phyloP scores from a whole-genome alignment of 768 basidiomycete genomes.

The Leccinum sublutescens region DNA sequence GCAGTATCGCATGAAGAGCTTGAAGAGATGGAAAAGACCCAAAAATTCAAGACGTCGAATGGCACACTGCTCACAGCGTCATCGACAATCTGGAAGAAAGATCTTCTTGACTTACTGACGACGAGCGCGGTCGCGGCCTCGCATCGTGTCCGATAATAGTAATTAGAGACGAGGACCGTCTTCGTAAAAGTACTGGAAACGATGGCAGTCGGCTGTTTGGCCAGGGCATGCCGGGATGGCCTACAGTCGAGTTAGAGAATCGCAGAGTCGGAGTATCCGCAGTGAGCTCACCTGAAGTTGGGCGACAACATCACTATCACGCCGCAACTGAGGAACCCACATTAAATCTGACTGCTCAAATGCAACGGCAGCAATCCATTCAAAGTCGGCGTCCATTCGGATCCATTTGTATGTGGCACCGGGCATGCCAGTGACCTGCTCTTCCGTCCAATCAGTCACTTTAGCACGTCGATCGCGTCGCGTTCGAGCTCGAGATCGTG shows the following conservation, averaged over 20 bases:
- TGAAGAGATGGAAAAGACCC: constrained; percentile 87
- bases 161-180: constrained; percentile 91
- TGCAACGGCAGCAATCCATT: constrained; percentile 92
- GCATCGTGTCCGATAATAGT: constrained; percentile 93
- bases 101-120: constrained; percentile 48
- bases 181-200: constrained; percentile 91
- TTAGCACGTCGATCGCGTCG: constrained; percentile 38
- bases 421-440: constrained; percentile 70
- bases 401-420: constrained; percentile 99
- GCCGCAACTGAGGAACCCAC: constrained; percentile 96
- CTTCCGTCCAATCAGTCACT: constrained; percentile 97
- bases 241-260: constrained; percentile 42
- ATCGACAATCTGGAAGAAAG: constrained; percentile 10
- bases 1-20: constrained; percentile 87
- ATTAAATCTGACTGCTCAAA: constrained; percentile 98
- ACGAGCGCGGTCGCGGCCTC: constrained; percentile 89
- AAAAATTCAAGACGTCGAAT: constrained; percentile 78
- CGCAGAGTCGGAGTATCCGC: background rate
- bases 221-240: constrained; percentile 77
- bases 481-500: constrained; percentile 3
- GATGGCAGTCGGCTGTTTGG: constrained; percentile 77
- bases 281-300: constrained; percentile 79
- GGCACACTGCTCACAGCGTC: constrained; percentile 61
- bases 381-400: constrained; percentile 97
- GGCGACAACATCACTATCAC: constrained; percentile 95